Base-by-base conservation (phyloP, 164 flowering plant genomes). In the Stephania cephalantha region DNA sequence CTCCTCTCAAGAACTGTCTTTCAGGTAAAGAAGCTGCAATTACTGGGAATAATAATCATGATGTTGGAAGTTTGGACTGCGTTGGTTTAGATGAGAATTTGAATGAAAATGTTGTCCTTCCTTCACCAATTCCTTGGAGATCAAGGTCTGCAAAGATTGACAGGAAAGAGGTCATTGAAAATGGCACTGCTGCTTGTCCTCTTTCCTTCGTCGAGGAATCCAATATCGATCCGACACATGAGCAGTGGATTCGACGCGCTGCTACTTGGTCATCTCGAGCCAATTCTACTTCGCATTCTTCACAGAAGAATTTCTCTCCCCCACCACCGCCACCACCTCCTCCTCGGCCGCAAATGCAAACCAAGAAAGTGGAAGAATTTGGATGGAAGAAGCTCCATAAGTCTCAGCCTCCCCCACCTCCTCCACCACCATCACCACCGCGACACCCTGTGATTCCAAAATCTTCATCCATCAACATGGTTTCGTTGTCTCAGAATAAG, bases 121-220 rank as follows among this genome's bases (percentile, higher is more conserved):
- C 86, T 20, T 94, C 98, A 0, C 97, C 97, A 7, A 88, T 91
- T 82, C 97, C 97, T 30, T 90, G 95, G 97, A 53, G 94, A 73
- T 87, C 98, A 63, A 88, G 92, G 81, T 91, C 95, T 1, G 93
- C 90, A 35, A 87, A 88, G 75, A 76, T 90, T 84, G 91, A 86
- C 46, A 58, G 82, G 83, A 86, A 82, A 25, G 86, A 84, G 45
- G 86, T 45, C n/a, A 78, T 78, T 7, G 79, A 50, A 46, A 74
- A 7, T 72, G 55, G 46, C 63, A 79, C 81, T 65, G 67, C 80
- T 31, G 45, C 20, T 81, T 31, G 74, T 76, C 77, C 75, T 72
- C 82, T 85, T 76, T 77, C 80, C 10, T 76, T 86, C 6, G 75
- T 76, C 75, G 85, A 79, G 67, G 85, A 85, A 69, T 44, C 78